Conservation (phyloP, 1,284 basidiomycete genomes). For the Ganoderma boninense region DNA sequence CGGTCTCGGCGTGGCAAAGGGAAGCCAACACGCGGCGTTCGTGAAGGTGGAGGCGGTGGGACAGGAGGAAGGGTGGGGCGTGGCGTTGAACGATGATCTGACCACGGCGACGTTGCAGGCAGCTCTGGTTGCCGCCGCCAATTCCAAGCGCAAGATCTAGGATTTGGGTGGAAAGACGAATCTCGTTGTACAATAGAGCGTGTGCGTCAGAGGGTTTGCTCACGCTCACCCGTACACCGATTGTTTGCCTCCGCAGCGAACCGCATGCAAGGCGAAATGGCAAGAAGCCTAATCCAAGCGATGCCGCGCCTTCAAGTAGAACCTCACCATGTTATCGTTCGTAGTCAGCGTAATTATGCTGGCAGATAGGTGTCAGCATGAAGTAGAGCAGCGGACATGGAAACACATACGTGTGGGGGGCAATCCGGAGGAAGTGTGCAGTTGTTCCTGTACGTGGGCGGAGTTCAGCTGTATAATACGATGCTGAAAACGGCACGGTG, state of each 20-base stretch:
- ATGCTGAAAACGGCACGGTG: no score
- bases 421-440: not conserved
- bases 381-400: not conserved
- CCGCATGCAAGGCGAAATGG: not conserved
- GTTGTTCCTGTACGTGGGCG: not conserved
- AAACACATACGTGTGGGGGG: not conserved
- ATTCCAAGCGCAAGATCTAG: not conserved
- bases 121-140: conserved; percentile 68
- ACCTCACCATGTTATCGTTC: not conserved
- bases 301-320: not conserved
- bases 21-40: conserved; percentile 65
- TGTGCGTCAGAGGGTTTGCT: not conserved
- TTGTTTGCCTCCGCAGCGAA: no score
- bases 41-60: conserved; percentile 74
- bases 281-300: not conserved
- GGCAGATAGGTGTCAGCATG: not conserved
- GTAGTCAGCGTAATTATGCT: not conserved
- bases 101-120: conserved; percentile 86
- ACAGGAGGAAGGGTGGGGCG: conserved; percentile 74
- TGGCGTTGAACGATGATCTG: conserved; percentile 83
- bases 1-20: conserved; percentile 1
- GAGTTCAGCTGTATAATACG: no score
- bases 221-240: not conserved
- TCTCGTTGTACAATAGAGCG: not conserved
- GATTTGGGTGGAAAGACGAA: not conserved